Percentiles rank a stretch among this genome's conserved stretches.
phyloP scores from a whole-genome alignment of 805 yeast species.

The Blastobotrys robertii region DNA sequence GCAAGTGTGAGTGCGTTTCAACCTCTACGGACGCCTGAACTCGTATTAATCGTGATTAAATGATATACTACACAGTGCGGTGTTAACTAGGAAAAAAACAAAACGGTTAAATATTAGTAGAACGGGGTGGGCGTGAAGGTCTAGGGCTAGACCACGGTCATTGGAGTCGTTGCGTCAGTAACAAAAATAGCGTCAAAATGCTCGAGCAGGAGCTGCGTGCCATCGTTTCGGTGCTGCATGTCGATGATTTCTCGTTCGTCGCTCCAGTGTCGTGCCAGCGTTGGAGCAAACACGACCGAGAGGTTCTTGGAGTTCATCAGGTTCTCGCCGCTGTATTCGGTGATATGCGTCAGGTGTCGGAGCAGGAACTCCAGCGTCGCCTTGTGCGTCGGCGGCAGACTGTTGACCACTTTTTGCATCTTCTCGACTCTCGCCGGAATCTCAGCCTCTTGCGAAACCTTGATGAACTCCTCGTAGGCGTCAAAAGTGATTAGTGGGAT shows the following conservation, averaged over 20 bases:
- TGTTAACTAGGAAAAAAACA: too few relatives aligned
- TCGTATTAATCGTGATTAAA: too few relatives aligned
- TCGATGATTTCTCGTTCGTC: conserved; percentile 80
- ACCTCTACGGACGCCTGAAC: too few relatives aligned
- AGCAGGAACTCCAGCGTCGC: conserved; percentile 46
- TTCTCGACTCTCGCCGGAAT: conserved; percentile 31
- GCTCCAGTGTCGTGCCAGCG: conserved; percentile 65
- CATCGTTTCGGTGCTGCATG: conserved; percentile 69
- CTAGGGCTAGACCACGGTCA: too few relatives aligned
- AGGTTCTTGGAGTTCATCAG: conserved; percentile 78
- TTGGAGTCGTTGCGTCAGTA: neutral
- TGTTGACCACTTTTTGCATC: conserved; percentile 37
- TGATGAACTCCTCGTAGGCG: conserved; percentile 57
- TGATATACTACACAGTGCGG: too few relatives aligned
- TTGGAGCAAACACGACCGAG: conserved; percentile 92
- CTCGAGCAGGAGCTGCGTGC: conserved; percentile 57
- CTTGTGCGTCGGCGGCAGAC: conserved; percentile 61
- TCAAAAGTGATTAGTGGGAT: conserved; percentile 73
- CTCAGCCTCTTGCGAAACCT: conserved; percentile 26
- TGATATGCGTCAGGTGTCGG: conserved; percentile 56
- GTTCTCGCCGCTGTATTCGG: conserved; percentile 43
- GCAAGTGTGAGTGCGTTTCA: too few relatives aligned
- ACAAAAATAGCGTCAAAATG: conserved; percentile 14
- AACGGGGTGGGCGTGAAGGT: too few relatives aligned
- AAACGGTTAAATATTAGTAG: too few relatives aligned